Conservation (phyloP, 331 rosid genomes). For the Quercus lobata region DNA sequence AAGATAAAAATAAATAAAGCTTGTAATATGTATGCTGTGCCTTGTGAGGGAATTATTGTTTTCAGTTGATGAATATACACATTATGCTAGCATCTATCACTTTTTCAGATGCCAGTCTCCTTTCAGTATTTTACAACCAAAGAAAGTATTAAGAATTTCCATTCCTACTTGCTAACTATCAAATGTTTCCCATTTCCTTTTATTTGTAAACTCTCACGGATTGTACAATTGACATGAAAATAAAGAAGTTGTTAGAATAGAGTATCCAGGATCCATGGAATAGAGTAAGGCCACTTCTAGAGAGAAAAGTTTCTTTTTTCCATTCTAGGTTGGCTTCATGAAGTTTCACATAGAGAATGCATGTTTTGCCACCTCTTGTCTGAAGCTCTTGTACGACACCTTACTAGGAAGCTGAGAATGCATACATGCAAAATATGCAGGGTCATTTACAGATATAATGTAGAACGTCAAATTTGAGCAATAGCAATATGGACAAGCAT, state of each 20-base stretch:
- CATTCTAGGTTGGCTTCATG: conserved; percentile 27
- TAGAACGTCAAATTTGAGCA: conserved; percentile 38
- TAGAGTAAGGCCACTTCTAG: conserved; percentile 17
- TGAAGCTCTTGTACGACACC: conserved; percentile 52
- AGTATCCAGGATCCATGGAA: not conserved
- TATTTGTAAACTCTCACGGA: not conserved
- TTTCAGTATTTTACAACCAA: not conserved
- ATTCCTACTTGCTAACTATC: not conserved
- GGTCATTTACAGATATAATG: conserved; percentile 27
- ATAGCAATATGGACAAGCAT: conserved; percentile 21
- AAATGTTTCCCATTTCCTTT: not conserved
- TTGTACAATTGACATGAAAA: not conserved
- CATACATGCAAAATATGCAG: conserved; percentile 43
- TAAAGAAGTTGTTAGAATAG: conserved; percentile 11
- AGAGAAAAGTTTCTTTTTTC: conserved; percentile 17
- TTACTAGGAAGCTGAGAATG: conserved; percentile 50
- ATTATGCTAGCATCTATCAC: not conserved
- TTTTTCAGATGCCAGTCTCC: not conserved
- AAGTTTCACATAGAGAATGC: conserved; percentile 33
- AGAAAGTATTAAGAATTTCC: not conserved
- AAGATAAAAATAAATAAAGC: not conserved
- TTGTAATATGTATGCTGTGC: not conserved
- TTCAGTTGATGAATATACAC: not conserved
- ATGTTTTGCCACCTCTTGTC: conserved; percentile 44
- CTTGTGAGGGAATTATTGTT: not conserved